phyloP scores from a whole-genome alignment of 345 rosid species.

The Citrus glauca region DNA sequence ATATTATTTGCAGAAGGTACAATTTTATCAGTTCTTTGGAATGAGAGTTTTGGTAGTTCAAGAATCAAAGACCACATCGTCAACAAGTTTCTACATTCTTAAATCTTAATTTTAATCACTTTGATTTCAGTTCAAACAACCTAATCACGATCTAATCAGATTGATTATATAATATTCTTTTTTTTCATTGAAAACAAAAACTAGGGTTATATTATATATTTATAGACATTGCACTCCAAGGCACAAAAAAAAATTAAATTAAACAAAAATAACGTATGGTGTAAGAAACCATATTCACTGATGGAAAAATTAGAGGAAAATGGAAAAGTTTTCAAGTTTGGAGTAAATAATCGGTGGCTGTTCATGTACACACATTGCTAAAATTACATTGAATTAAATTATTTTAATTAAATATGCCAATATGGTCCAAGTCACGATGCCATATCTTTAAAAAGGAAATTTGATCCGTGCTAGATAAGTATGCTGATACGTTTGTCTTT shows the following conservation, averaged over 20 bases:
- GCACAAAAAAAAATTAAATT: not conserved
- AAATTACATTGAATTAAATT: no score
- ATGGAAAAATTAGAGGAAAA: no score
- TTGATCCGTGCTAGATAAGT: not conserved
- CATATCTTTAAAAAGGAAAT: not conserved
- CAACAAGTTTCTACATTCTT: not conserved
- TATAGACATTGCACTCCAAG: not conserved
- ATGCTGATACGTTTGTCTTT: not conserved
- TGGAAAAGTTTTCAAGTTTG: no score
- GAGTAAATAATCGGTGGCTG: no score
- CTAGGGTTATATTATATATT: no score
- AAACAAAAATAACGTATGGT: no score
- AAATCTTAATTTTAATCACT: not conserved
- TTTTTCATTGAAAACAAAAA: not conserved
- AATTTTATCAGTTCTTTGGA: not conserved
- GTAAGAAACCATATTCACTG: no score
- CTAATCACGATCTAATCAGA: not conserved
- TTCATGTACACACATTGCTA: no score
- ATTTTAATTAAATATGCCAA: no score
- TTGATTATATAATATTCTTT: not conserved
- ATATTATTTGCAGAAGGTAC: not conserved
- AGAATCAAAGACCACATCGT: not conserved
- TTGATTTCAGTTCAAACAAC: not conserved
- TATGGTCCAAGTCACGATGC: not conserved
- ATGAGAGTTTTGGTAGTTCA: not conserved